Evolutionary conservation across 257 asterid species (phyloP), one percentile per base, ranked within the genome.

Genomic region (Buddleja alternifolia): DNA sequence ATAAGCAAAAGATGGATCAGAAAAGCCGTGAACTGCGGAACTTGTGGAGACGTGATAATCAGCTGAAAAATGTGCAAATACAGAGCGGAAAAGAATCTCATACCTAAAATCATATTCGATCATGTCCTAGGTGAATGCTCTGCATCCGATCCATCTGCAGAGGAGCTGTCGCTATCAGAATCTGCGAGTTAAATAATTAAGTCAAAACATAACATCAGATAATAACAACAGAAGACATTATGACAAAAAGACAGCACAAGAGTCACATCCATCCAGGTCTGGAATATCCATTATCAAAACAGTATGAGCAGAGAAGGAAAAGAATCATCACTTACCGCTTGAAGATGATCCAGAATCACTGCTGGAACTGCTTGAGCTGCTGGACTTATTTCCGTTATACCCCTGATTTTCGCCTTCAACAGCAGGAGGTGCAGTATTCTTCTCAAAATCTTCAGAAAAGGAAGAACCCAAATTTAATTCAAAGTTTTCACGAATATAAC

Each of bases 321-420:
- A 52, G 24, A 2, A 4, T 45, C 0, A 75, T 23, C 15, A 47
- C 15, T 73, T 77, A 83, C 85, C 86, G 34, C 88, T 83, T 50
- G 91, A 80, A 50, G 86, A 78, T 41, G 91, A 85, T 19, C 86
- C 90, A 16, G 91, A 85, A 71, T 82, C 91, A 57, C 87, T 81
- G 77, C 88, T 85, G 53, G 88, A 85, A 75, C 85, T 83, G 75
- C 90, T 82, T 6, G 90, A 85, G 70, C 90, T 81, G 69, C 88
- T 85, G 69, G 88, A 82, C 69, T 76, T 78, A 72, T 76, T 78
- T 1, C 42, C 87, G 76, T 74, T 71, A 57, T 75, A 78, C 50
- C 47, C 77, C 29, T 36, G 79, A 60, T 63, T 79, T 63, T 51
- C 86, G 2, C 72, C 79, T 66, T 75, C 74, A 40, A 10, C 76